A percentile compares a stretch with the other conserved stretches of the same genome.
Evolutionary conservation across 164 flowering plant genomes (phyloP).

Genomic region (Taxillus chinensis): DNA sequence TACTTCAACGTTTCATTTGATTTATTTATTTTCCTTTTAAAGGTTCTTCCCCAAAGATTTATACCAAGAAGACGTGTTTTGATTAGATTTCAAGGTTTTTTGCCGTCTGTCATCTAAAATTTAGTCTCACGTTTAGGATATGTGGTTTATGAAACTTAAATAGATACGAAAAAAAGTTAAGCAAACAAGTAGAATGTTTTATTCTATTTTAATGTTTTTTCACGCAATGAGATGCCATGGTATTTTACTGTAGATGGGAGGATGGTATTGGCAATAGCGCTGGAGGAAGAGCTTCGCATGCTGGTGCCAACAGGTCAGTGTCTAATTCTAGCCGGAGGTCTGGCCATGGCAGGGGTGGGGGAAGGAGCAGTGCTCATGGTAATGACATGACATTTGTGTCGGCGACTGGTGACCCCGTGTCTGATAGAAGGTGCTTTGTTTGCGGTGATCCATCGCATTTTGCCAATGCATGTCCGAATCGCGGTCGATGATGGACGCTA

Average conservation of each 20-base stretch:
- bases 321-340: conserved; percentile 40
- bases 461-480: conserved; percentile 76
- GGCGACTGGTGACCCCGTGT: conserved; percentile 81
- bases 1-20: too few relatives aligned
- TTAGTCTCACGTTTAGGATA: too few relatives aligned
- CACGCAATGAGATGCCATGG: neutral
- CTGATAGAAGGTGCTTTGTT: conserved; percentile 55
- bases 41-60: too few relatives aligned
- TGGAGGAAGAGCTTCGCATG: conserved; percentile 18
- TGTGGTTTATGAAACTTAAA: too few relatives aligned
- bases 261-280: conserved; percentile 31
- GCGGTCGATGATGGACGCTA: conserved; percentile 22
- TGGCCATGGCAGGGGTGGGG: conserved; percentile 46
- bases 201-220: too few relatives aligned
- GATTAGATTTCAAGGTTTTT: too few relatives aligned
- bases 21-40: too few relatives aligned
- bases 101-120: too few relatives aligned
- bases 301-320: conserved; percentile 17
- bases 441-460: conserved; percentile 96
- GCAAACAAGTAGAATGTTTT: too few relatives aligned
- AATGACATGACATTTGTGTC: conserved; percentile 48
- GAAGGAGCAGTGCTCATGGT: conserved; percentile 18
- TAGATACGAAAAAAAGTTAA: too few relatives aligned
- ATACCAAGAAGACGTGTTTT: too few relatives aligned
- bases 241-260: conserved; percentile 55